Conservation (phyloP, 1,139 yeast species). For the Spathaspora sp. region DNA sequence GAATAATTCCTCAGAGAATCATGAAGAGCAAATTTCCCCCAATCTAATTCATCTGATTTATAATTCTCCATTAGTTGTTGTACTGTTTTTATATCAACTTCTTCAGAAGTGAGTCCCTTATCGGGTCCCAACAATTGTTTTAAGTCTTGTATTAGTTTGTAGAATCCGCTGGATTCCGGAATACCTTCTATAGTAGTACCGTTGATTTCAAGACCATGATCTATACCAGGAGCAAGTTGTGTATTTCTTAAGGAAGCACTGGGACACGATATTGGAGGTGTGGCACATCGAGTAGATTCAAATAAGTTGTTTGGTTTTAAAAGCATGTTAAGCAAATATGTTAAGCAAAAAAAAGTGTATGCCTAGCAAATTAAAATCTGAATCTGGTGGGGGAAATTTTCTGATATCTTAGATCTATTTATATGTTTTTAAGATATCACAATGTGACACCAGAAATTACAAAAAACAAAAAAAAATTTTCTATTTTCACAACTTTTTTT, state of each 20-base stretch:
- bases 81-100: slow-evolving; percentile 54
- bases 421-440: not conserved
- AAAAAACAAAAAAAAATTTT: not conserved
- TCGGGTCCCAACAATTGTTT: slow-evolving; percentile 32
- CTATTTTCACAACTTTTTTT: not conserved
- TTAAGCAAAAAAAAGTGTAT: not conserved
- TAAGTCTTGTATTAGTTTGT: slow-evolving; percentile 24
- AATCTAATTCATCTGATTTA: slow-evolving; percentile 49
- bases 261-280: slow-evolving; percentile 1
- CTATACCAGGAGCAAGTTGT: slow-evolving; percentile 7
- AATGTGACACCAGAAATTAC: not conserved
- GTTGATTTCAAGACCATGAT: slow-evolving; percentile 13
- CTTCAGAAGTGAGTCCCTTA: slow-evolving; percentile 44
- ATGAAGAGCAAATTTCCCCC: slow-evolving; percentile 59
- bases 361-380: not conserved
- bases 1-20: slow-evolving; percentile 54
- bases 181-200: slow-evolving; percentile 13
- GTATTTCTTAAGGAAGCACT: slow-evolving; percentile 1
- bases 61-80: slow-evolving; percentile 50
- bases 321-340: slow-evolving; percentile 9
- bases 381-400: not conserved
- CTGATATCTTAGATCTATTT: not conserved
- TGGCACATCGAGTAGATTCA: slow-evolving; percentile 6
- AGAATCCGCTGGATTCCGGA: slow-evolving; percentile 12
- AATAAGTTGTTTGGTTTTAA: slow-evolving; percentile 10